Evolutionary conservation across 441 rosid species (phyloP).

Genomic region (Populus hybrid): DNA sequence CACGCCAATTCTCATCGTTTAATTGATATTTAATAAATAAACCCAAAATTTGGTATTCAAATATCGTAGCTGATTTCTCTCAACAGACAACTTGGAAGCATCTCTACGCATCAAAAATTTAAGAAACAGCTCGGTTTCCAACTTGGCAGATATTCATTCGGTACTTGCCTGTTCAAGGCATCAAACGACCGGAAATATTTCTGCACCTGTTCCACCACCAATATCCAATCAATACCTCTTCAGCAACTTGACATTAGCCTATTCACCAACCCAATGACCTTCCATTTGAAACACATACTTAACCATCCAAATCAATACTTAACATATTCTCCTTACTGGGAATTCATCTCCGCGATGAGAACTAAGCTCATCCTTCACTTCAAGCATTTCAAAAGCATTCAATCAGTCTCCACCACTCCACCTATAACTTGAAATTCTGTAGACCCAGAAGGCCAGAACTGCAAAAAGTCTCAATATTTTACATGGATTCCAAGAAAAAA

Average conservation of each 20-base stretch:
- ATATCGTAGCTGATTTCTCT: not conserved
- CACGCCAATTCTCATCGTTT: not conserved
- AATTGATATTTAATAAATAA: not conserved
- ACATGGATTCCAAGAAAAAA: slow-evolving; percentile 5
- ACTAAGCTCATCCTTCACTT: not conserved
- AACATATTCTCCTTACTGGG: not conserved
- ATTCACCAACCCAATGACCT: not conserved
- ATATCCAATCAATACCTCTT: not conserved
- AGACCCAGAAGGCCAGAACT: slow-evolving; percentile 13
- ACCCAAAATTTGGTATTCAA: not conserved
- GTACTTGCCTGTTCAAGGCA: not conserved
- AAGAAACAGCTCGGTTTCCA: not conserved
- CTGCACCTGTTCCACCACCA: slow-evolving; percentile 1
- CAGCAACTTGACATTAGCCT: slow-evolving; percentile 6
- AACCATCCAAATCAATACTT: not conserved
- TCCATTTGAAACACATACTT: slow-evolving; percentile 5
- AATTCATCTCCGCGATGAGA: not conserved
- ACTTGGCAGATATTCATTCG: not conserved
- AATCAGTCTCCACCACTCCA: not conserved
- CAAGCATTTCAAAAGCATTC: slow-evolving; percentile 14
- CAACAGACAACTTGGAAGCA: not conserved
- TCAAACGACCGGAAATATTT: not conserved
- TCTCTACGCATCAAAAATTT: not conserved
- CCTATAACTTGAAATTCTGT: not conserved
- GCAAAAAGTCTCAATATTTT: not conserved